Evolutionary conservation across 129 eudicot species (phyloP).

Genomic region (Artemisia argyi): DNA sequence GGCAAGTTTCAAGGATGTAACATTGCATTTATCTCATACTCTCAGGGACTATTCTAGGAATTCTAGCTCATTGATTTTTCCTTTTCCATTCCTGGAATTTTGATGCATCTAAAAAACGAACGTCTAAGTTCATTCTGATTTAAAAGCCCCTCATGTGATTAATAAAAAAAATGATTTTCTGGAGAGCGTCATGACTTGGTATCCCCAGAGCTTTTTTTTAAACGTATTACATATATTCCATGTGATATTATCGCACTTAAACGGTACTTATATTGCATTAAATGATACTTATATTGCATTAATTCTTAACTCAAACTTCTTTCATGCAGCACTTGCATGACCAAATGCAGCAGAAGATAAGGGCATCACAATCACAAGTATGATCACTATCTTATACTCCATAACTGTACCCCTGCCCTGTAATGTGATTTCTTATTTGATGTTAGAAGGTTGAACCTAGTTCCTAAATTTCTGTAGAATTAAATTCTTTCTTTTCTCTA

Average conservation of each 20-base stretch:
- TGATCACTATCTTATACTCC: constrained; percentile 32
- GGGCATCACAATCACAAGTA: constrained; percentile 74
- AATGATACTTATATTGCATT: not conserved
- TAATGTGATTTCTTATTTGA: not conserved
- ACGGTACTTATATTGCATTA: not conserved
- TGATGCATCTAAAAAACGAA: too few species aligned
- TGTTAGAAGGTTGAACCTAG: not conserved
- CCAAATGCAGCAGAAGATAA: constrained; percentile 76
- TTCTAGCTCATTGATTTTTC: too few species aligned
- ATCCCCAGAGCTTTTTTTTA: not conserved
- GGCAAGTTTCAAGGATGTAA: too few species aligned
- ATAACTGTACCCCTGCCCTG: constrained; percentile 11
- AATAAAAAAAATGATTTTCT: not conserved
- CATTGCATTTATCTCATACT: too few species aligned
- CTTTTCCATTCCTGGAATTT: too few species aligned
- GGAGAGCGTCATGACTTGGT: constrained; percentile 17
- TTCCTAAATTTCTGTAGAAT: not conserved
- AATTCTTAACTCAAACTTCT: constrained; percentile 2
- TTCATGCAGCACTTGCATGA: constrained; percentile 83
- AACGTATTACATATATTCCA: not conserved
- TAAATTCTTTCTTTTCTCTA: not conserved
- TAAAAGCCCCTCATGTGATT: too few species aligned
- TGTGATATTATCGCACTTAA: not conserved
- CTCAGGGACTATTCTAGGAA: too few species aligned
- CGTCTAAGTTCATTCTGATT: too few species aligned